Conservation (phyloP, 176 grass and related monocot genomes). For the Urochloa ruziziensis region DNA sequence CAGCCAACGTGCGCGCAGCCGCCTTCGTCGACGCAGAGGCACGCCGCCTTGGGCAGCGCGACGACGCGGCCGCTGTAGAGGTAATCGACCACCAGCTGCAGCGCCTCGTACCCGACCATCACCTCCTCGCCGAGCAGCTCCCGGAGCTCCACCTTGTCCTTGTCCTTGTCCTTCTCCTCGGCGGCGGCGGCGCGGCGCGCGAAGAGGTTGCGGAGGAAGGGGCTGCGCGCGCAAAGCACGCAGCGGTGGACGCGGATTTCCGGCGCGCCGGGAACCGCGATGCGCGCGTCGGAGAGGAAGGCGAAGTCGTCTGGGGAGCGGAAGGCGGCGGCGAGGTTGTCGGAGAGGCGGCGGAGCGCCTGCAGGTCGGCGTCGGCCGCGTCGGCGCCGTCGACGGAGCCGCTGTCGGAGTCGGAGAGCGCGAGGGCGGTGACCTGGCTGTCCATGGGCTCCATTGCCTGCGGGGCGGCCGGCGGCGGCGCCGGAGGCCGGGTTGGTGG, state of each 20-base stretch:
- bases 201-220: conserved; percentile 75
- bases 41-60: conserved; percentile 66
- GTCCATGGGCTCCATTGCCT: conserved; percentile 49
- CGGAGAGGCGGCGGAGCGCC: conserved; percentile 88
- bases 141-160: conserved; percentile 18
- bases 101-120: conserved; percentile 66
- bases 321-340: conserved; percentile 70
- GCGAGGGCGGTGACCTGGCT: conserved; percentile 40
- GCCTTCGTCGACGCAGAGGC: conserved; percentile 76
- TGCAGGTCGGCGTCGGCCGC: conserved; percentile 51
- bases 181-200: conserved; percentile 18
- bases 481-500: not conserved
- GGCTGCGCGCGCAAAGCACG: conserved; percentile 88
- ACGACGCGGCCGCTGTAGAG: conserved; percentile 78
- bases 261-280: conserved; percentile 35
- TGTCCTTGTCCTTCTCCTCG: not conserved
- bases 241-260: conserved; percentile 72
- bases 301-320: conserved; percentile 55
- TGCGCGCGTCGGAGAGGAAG: conserved; percentile 65
- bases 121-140: conserved; percentile 57
- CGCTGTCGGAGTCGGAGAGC: conserved; percentile 65
- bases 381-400: conserved; percentile 6
- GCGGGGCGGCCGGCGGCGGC: not conserved
- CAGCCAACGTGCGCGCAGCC: conserved; percentile 72
- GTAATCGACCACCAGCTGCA: conserved; percentile 77